These are phyloP conservation scores for Dactylellina sp. DNA, from an alignment of 2,329 filamentous ascomycete species.

Conservation along the genomic window DNA sequence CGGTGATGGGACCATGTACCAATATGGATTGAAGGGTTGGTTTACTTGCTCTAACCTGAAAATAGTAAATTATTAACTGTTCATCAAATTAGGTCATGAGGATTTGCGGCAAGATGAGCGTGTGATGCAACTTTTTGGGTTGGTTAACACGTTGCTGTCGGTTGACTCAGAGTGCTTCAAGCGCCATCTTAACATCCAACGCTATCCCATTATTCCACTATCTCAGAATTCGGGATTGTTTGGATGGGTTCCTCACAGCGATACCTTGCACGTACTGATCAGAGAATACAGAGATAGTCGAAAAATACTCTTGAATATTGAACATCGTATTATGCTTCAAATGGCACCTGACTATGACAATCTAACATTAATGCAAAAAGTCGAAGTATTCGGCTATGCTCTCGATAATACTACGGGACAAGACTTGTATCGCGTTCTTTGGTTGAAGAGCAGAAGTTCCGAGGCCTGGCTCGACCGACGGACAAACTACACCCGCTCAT, in stretches of 20 bases:
- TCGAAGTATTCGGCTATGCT: constrained; percentile 98
- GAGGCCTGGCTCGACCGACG: constrained; percentile 97
- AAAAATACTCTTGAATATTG: constrained; percentile 98
- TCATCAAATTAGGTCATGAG: constrained; percentile 72
- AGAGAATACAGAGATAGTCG: constrained; percentile 96
- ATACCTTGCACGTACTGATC: constrained; percentile 96
- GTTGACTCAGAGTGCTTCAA: constrained; percentile 98
- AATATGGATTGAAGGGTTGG: constrained; percentile 86
- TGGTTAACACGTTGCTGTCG: constrained; percentile 93
- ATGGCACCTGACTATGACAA: constrained; percentile 99
- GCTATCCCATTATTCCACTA: constrained; percentile 94
- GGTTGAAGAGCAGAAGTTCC: constrained; percentile 98
- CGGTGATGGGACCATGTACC: constrained; percentile 87
- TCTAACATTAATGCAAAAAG: constrained; percentile 98
- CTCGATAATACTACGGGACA: constrained; percentile 99
- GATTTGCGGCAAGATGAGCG: constrained; percentile 98
- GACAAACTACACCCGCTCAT: constrained; percentile 97
- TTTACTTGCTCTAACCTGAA: too few relatives aligned
- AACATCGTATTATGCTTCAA: constrained; percentile 99
- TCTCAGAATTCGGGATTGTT: constrained; percentile 95
- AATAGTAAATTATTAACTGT: background rate
- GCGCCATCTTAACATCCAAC: constrained; percentile 93
- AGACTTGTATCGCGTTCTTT: constrained; percentile 95
- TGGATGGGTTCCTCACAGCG: constrained; percentile 97
- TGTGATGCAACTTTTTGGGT: constrained; percentile 98